Percentiles rank a stretch among this genome's conserved stretches.
Evolutionary conservation across 163 green algal species (phyloP).

Genomic region (Prototheca cutis): DNA sequence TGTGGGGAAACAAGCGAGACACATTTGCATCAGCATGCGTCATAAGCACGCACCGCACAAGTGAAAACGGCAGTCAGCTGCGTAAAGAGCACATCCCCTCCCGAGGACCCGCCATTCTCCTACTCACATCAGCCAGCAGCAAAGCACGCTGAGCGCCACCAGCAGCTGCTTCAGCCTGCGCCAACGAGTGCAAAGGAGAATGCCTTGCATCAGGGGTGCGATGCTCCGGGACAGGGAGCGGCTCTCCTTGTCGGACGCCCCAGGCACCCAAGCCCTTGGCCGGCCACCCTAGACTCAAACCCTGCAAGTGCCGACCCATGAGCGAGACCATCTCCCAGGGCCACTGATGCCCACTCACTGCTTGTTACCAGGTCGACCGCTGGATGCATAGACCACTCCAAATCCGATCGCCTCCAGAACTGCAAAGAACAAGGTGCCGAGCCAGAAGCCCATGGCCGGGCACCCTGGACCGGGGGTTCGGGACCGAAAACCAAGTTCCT

Average conservation of each 20-base stretch:
- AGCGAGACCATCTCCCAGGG: too few relatives aligned
- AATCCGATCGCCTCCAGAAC: constrained; percentile 23
- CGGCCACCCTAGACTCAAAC: not conserved
- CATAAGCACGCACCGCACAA: too few relatives aligned
- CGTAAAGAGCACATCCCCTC: too few relatives aligned
- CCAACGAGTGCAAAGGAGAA: not conserved
- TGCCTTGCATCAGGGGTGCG: too few relatives aligned
- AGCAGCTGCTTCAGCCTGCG: constrained; percentile 38
- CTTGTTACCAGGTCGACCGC: constrained; percentile 5
- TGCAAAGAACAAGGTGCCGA: constrained; percentile 25
- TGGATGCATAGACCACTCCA: constrained; percentile 11
- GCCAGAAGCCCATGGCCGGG: constrained; percentile 28
- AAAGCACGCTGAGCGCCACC: constrained; percentile 27
- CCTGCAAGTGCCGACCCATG: too few relatives aligned
- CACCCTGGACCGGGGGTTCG: too few relatives aligned
- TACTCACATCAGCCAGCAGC: constrained; percentile 46
- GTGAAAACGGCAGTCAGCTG: too few relatives aligned
- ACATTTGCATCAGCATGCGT: not conserved
- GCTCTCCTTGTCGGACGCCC: too few relatives aligned
- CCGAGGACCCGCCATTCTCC: not conserved
- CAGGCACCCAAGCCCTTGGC: too few relatives aligned
- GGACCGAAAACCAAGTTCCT: too few relatives aligned
- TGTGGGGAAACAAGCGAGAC: constrained; percentile 12
- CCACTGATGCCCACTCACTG: constrained; percentile 14
- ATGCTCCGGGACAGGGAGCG: too few relatives aligned